Base-by-base conservation (phyloP, 2,329 filamentous ascomycete genomes). In the Colletotrichum sojae region DNA sequence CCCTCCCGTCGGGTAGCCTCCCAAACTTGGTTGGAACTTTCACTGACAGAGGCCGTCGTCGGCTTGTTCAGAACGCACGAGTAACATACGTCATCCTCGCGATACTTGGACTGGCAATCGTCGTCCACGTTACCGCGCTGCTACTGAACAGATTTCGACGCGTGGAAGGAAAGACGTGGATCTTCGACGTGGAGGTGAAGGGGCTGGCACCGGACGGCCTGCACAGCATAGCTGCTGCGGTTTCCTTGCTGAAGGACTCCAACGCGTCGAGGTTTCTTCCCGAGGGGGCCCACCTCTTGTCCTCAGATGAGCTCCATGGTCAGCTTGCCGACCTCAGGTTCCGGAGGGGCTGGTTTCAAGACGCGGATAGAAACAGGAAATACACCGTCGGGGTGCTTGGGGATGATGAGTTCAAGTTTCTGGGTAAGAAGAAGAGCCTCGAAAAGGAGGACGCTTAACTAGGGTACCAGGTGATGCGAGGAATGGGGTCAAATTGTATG, bases 151-250 rank as follows among this genome's bases (percentile, higher is more conserved):
- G 40, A 2, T 18, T 25, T 0, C 45, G 18, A 16, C 56, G 45
- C 1, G 4, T 49, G 31, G 31, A 36, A 4, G 25, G 48, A 2
- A 22, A 8, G 6, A 39, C n/a, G 0, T 49, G 56, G 56, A 27
- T 36, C 9, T 59, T 49, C 5, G 43, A 59, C 9, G 43, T 52
- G 57, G 46, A 60, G 13, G 57, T 60, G 1, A 43, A 52, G 8
- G 57, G 57, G 0, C 15, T 60, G 13, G 57, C 57, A 13, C 57
- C 46, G 0, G 57, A 60, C 15, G 57, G 31, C 1, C 16, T 60
- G 5, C 45, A 52, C 46, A 52, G 57, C 2, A 60, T 52, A 25
- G 57, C 57, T 0, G 36, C 46, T 9, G 43, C 51, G 31, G 31
- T 12, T 18, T 13, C 31, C 3, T 25, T 52, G 31, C 16, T 52